Base-by-base conservation (phyloP, 2,329 filamentous ascomycete genomes). In the Aspergillus pseudoglaucus region DNA sequence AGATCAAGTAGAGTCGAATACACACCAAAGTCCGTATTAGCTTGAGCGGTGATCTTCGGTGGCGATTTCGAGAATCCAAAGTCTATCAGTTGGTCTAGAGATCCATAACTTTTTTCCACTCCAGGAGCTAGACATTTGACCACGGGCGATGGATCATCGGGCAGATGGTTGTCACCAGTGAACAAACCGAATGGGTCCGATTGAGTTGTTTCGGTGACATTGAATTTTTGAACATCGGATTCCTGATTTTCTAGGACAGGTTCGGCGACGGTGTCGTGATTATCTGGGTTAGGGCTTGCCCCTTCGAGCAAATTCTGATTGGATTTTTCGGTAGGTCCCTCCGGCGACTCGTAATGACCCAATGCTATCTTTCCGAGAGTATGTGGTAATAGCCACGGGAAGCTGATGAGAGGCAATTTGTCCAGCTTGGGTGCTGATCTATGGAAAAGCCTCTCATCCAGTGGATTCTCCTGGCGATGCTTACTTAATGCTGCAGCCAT, bases 351-450 rank as follows among this genome's bases (percentile, higher is more conserved):
- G 46, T 56, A 65, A 25, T 59, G 57, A 1, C 65, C 67, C 22
- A 70, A 80, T 1, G 85, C 87, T 57, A 95, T 83, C 42, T 77
- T 76, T 1, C 85, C 84, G 3, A 95, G 74, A 50, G 89, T 79
- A 40, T 78, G 76, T 10, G 83, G 76, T 54, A 97, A 95, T 2
- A 97, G 73, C 93, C 93, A 98, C 0, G 93, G 91, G 58, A 96
- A 97, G 50, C 85, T 93, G 58, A 96, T 93, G 7, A 97, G 73
- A 0, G 93, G 91, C 76, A 90, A 85, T 2, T 72, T 70, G 7
- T 52, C 49, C 25, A 53, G 55, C 22, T 51, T 52, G 3, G 49
- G 50, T 2, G 49, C 54, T 18, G 49, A 35, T 20, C 44, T 51
- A 22, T 49, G 47, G 8, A 49, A 42, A 5, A 45, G 44, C 6